Base-by-base conservation (phyloP, 768 basidiomycete genomes). In the Tephrocybe sp. region DNA sequence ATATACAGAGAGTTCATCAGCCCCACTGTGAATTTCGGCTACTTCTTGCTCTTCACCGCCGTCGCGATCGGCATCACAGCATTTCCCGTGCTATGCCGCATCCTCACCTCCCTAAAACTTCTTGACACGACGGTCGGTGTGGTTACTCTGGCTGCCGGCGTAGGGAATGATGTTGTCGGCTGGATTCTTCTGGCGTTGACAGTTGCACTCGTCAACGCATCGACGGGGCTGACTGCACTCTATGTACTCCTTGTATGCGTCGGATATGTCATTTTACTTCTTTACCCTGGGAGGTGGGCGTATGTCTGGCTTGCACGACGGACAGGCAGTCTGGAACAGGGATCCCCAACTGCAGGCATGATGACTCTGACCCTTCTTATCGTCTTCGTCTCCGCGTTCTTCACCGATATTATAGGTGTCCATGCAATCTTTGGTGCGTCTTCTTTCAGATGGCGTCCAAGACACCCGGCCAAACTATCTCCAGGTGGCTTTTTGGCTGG, bases 51-150 rank as follows among this genome's bases (percentile, higher is more conserved):
- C 21, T 96, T 96, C 71, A 79, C 84, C 48, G 90, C 88, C 20
- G 90, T 92, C 5, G 88, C 91, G 1, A 77, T 90, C 58, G 83
- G 88, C 3, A 89, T 90, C 64, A 90, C 88, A 2, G 88, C 88
- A 0, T 91, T 91, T 70, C 88, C 88, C 0, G 88, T 91, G 4
- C 77, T 91, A 2, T 90, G 88, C 69, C 80, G 92, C 65, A 95
- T 93, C 62, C 77, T 96, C 20, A 87, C 86, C 1, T 90, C 90
- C 56, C 75, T 86, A 55, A 86, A 88, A 62, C 80, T 97, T 2
- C 76, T 95, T 43, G 85, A 90, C 40, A 93, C 90, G 20, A 80
- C 80, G 17, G 91, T 97, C n/a, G 93, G 93, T 1, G 76, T 88
- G 0, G 82, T 93, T 33, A 83, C 84, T 0, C 78, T 97, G 6